These are phyloP conservation scores for Epichloe sp. DNA, from an alignment of 2,329 filamentous ascomycete species.

Conservation along the genomic window DNA sequence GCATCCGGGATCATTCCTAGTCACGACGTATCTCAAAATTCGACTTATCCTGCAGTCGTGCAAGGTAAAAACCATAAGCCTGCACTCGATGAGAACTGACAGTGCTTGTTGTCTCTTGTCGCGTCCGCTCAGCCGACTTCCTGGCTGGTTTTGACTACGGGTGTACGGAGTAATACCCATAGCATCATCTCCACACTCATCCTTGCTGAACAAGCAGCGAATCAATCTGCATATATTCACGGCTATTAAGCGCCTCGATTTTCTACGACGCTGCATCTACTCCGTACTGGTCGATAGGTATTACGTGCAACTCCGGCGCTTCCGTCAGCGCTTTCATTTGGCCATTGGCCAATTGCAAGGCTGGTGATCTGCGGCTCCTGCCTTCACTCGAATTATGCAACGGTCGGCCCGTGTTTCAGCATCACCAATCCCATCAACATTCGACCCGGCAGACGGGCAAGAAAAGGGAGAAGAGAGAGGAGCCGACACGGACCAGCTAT, in stretches of 20 bases:
- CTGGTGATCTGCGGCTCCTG: slow-evolving; percentile 4
- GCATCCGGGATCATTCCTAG: background rate
- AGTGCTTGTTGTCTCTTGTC: background rate
- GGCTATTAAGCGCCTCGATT: background rate
- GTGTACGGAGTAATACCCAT: background rate
- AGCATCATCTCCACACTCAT: background rate
- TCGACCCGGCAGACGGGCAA: background rate
- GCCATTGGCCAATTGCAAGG: slow-evolving; percentile 6
- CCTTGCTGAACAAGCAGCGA: background rate
- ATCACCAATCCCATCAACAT: background rate
- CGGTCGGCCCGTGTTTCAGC: slow-evolving; percentile 7
- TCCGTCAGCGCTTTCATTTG: slow-evolving; percentile 3
- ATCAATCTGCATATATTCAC: background rate
- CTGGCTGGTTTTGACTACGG: background rate
- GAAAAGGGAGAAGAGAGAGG: background rate
- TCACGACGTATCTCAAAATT: background rate
- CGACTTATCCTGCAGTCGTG: no score
- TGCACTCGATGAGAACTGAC: background rate
- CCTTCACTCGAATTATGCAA: slow-evolving; percentile 8
- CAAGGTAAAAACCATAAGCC: background rate
- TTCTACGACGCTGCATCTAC: background rate
- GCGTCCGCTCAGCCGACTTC: background rate
- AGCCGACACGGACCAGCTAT: background rate
- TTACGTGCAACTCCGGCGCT: slow-evolving; percentile 6
- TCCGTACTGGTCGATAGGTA: background rate